These are phyloP conservation scores for Aspergillus hortae DNA, from an alignment of 2,329 filamentous ascomycete species.

Conservation along the genomic window DNA sequence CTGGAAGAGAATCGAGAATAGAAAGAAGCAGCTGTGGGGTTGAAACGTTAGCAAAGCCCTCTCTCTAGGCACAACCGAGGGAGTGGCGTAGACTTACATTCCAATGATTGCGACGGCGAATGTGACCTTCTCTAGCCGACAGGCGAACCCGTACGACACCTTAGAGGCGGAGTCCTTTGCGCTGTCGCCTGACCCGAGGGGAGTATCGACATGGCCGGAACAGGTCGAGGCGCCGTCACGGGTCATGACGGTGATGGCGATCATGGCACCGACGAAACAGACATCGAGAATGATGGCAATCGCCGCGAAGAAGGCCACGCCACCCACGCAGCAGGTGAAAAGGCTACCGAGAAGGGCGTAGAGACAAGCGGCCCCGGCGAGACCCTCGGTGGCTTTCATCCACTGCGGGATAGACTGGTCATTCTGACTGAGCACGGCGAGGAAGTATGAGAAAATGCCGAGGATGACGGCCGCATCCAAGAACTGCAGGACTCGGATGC, in stretches of 20 bases:
- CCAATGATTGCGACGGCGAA: conserved; percentile 76
- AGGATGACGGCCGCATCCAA: conserved; percentile 69
- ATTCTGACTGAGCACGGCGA: conserved; percentile 67
- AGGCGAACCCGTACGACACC: conserved; percentile 58
- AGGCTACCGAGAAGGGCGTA: conserved; percentile 72
- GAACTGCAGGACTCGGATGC: conserved; percentile 72
- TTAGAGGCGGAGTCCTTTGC: conserved; percentile 46
- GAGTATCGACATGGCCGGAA: conserved; percentile 60
- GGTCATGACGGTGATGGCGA: conserved; percentile 76
- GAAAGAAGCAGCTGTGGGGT: conserved; percentile 63
- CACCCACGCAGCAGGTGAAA: conserved; percentile 75
- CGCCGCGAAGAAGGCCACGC: conserved; percentile 67
- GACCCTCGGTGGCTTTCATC: conserved; percentile 71
- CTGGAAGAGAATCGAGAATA: conserved; percentile 68
- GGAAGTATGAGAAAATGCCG: conserved; percentile 79
- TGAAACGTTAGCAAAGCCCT: conserved; percentile 1
- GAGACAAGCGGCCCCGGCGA: conserved; percentile 69
- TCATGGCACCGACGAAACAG: conserved; percentile 70
- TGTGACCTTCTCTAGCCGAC: conserved; percentile 70
- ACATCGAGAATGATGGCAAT: conserved; percentile 73
- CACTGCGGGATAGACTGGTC: conserved; percentile 60
- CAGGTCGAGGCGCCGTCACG: conserved; percentile 66
- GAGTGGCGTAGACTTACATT: conserved; percentile 52
- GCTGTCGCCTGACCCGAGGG: conserved; percentile 63
- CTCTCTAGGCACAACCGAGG: not conserved